Base-by-base conservation (phyloP, 108 stramenopile species). In the Discostella stelligeroides region DNA sequence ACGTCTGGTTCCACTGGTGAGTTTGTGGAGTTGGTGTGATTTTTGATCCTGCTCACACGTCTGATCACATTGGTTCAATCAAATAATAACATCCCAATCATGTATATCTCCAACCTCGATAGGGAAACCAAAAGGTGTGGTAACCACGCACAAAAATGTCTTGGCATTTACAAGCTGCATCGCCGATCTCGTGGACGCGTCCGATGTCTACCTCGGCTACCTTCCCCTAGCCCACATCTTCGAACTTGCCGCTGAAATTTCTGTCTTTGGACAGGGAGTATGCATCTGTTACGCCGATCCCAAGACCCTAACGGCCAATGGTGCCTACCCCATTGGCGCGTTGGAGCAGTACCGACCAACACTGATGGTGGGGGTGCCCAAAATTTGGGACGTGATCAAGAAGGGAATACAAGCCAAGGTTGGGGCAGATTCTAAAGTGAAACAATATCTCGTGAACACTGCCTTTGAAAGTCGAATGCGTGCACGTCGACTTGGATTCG, bases 101-200 rank as follows among this genome's bases (percentile, higher is more conserved):
- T 34, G 38, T 39, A 4, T 63, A 21, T 18, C 37, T 20, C 20
- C 54, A 15, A 38, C 21, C n/a, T 76, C 70, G 6, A 85, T 82
- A 8, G 88, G 92, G 13, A 92, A 94, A 64, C 98, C 98, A 12
- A 99, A 99, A 90, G 98, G 98, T 60, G 98, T 98, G 3, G 90
- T 97, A 60, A 86, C 97, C 40, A 88, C 84, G 14, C 98, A 99
- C 81, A 50, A 60, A 24, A 87, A 91, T 72, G 73, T 97, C 42
- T 72, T 96, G 17, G 95, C 90, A n/a, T 55, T 53, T 14, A 79
- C 77, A 15, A 25, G 60, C 12, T 34, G 66, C 39, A 65, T 79
- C 10, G 41, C 60, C 4, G 66, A 71, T 30, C 58, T 79, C n/a
- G 56, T 79, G 14, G 46, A 46, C 21, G 50, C 64, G 14, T 41